Conservation (phyloP, 148 eudicot species). For the Amaranthus cruentus region DNA sequence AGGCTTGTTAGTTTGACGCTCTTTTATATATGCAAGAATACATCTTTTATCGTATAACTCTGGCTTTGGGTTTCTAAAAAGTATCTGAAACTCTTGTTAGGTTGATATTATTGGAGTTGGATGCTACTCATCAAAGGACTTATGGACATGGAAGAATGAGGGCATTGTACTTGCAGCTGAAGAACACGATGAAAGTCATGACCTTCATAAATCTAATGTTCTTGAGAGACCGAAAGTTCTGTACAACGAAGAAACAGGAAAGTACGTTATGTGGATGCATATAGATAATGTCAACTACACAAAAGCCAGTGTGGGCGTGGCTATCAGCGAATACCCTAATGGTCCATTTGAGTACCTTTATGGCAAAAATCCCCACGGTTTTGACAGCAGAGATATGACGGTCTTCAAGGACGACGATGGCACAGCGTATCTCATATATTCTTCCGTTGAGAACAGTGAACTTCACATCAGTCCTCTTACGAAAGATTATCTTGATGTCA, state of each 20-base stretch:
- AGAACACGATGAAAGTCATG: slow-evolving; percentile 73
- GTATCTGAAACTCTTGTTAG: slow-evolving; percentile 26
- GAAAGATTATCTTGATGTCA: slow-evolving; percentile 65
- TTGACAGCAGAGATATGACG: slow-evolving; percentile 91
- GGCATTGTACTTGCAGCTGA: slow-evolving; percentile 85
- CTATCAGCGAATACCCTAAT: slow-evolving; percentile 57
- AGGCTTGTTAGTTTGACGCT: not conserved
- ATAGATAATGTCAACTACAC: slow-evolving; percentile 87
- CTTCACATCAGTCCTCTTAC: slow-evolving; percentile 88
- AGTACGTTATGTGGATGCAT: slow-evolving; percentile 99
- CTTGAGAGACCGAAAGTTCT: slow-evolving; percentile 95
- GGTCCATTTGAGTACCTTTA: slow-evolving; percentile 85
- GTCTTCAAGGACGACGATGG: slow-evolving; percentile 89
- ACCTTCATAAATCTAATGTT: slow-evolving; percentile 86
- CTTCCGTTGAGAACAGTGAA: slow-evolving; percentile 84
- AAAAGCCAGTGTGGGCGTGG: slow-evolving; percentile 82
- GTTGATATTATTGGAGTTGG: slow-evolving; percentile 94
- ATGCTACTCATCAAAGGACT: slow-evolving; percentile 95
- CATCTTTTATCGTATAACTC: not conserved
- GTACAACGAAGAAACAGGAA: slow-evolving; percentile 58
- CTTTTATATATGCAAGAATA: not conserved
- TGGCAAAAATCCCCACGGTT: slow-evolving; percentile 81
- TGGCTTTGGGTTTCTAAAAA: not conserved
- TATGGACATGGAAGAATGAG: slow-evolving; percentile 96
- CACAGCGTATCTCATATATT: slow-evolving; percentile 75